Percentiles rank a stretch among this genome's conserved stretches.
phyloP scores from a whole-genome alignment of 805 yeast genomes.

The Kluyveromyces nonfermentans region DNA sequence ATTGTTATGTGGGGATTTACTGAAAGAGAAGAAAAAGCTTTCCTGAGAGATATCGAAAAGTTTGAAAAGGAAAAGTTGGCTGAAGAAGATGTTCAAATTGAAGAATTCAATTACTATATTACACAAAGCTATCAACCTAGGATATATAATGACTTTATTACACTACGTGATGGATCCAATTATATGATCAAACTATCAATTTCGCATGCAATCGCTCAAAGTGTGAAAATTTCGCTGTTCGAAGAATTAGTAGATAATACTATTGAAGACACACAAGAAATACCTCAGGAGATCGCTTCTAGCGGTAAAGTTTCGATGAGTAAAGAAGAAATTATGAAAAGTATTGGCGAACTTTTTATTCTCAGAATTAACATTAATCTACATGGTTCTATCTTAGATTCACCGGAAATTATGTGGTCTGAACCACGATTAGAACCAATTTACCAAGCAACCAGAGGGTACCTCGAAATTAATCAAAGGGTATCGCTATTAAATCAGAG shows the following conservation, averaged over 20 bases:
- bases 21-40: slow-evolving; percentile 69
- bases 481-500: slow-evolving; percentile 86
- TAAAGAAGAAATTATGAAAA: slow-evolving; percentile 91
- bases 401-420: slow-evolving; percentile 98
- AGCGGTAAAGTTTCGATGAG: slow-evolving; percentile 94
- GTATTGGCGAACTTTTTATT: slow-evolving; percentile 92
- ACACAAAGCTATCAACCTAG: slow-evolving; percentile 93
- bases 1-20: slow-evolving; percentile 94
- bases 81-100: slow-evolving; percentile 81
- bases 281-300: slow-evolving; percentile 90
- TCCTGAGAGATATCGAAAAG: slow-evolving; percentile 74
- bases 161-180: slow-evolving; percentile 78
- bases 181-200: slow-evolving; percentile 89
- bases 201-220: slow-evolving; percentile 92
- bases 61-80: slow-evolving; percentile 90
- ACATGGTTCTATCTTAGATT: slow-evolving; percentile 84
- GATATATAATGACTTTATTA: slow-evolving; percentile 89
- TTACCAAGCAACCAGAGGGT: slow-evolving; percentile 94
- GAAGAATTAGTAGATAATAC: slow-evolving; percentile 96
- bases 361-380: slow-evolving; percentile 71
- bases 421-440: slow-evolving; percentile 97
- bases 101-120: slow-evolving; percentile 90
- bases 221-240: slow-evolving; percentile 88
- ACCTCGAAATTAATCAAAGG: slow-evolving; percentile 88
- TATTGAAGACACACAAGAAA: slow-evolving; percentile 93